Evolutionary conservation across 768 basidiomycete species (phyloP).

Genomic region (Leucocoprinus leucothites): DNA sequence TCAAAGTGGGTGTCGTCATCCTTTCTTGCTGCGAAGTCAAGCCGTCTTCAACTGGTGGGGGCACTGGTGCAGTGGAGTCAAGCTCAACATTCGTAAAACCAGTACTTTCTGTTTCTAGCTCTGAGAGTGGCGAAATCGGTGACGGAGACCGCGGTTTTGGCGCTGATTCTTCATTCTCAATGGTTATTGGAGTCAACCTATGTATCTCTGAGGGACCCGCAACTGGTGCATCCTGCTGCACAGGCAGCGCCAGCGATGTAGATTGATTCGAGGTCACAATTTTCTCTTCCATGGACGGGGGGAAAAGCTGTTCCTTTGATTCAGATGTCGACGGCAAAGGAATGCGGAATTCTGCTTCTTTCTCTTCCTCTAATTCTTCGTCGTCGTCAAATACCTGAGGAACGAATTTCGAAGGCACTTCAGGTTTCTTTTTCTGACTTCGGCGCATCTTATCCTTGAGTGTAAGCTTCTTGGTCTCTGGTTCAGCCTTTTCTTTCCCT

Average conservation of each 20-base stretch:
- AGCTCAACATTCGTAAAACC: neutral
- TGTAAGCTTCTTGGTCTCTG: slow-evolving; percentile 20
- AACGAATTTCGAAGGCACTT: slow-evolving; percentile 19
- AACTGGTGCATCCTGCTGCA: neutral
- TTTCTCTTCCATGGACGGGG: neutral
- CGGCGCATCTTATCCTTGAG: slow-evolving; percentile 18
- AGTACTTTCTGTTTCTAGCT: neutral
- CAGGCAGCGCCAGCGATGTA: neutral
- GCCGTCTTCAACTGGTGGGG: neutral
- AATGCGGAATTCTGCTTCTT: neutral
- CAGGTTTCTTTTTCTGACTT: slow-evolving; percentile 21
- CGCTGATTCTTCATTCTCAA: neutral
- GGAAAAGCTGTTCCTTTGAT: neutral
- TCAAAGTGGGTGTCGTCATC: neutral
- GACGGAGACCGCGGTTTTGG: neutral
- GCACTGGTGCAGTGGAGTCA: neutral
- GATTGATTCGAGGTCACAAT: neutral
- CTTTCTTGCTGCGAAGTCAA: neutral
- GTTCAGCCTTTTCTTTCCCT: slow-evolving; percentile 34
- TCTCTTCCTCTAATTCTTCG: slow-evolving; percentile 21
- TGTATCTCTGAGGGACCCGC: neutral
- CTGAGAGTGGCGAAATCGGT: neutral
- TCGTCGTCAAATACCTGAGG: slow-evolving; percentile 26
- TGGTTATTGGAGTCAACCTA: neutral
- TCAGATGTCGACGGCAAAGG: neutral